Evolutionary conservation across 768 basidiomycete species (phyloP), one percentile per base, ranked within the genome.

Genomic region (Lactarius trivialis): DNA sequence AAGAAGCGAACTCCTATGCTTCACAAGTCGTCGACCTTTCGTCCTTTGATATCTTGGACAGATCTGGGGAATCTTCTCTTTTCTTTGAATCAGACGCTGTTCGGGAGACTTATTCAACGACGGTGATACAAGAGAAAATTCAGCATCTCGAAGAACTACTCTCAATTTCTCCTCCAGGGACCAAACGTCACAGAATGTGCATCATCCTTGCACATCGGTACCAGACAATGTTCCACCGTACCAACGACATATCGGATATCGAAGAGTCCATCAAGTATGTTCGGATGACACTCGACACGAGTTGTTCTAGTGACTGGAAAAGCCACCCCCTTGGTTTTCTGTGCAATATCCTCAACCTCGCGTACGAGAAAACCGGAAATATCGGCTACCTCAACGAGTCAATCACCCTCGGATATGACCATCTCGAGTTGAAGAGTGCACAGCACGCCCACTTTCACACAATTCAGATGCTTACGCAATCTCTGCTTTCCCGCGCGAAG

Each of bases 351-450:
- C 36, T 60, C 14, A n/a, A 17, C 12, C 34, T 60, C 28, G 60
- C 54, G 9, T 60, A 55, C 15, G 28, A 60, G 7, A 12, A 8
- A 8, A 60, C 60, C 28, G 19, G 26, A 15, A 45, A 34, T 2
- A 48, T 39, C 26, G 17, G 6, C n/a, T 60, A 60, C 45, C 60
- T 60, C 26, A 54, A 60, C 11, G 34, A 60, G 9, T 48, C 60
- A 3, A 60, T 60, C 14, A 7, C 11, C 11, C 19, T 37, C 24
- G 15, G 45, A 14, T 54, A 45, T 11, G 17, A 28, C 3, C 19
- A 49, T 24, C 60, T 60, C n/a, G 7, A 12, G 21, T 19, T 37
- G 28, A 19, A 39, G 37, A 28, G 9, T 3, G 34, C 60, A 5
- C 28, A 15, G 15, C 17, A 14, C 28, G 26, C 32, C 11, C 54